Evolutionary conservation across 176 grass and related monocot genomes (phyloP).

Genomic region (Bromus sterilis): DNA sequence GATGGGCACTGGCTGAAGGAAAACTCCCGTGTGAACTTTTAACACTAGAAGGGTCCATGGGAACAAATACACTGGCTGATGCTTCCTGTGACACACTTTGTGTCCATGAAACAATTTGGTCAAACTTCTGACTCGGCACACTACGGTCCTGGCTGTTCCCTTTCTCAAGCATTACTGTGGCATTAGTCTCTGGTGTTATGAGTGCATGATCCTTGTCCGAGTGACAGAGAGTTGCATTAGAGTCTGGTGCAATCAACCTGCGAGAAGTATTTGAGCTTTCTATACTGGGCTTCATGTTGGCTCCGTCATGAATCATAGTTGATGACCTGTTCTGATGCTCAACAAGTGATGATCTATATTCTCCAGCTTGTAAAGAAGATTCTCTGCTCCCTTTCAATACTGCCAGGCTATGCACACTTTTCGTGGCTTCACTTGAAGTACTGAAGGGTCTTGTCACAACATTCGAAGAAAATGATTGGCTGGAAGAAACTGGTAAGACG

Average conservation of each 20-base stretch:
- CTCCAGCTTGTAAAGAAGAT: constrained; percentile 12
- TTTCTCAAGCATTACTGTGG: constrained; percentile 31
- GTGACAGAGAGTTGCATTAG: constrained; percentile 31
- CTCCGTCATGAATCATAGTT: constrained; percentile 14
- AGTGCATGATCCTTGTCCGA: constrained; percentile 37
- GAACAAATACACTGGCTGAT: constrained; percentile 22
- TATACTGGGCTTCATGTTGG: constrained; percentile 13
- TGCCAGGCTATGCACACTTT: constrained; percentile 4
- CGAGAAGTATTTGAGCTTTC: constrained; percentile 26
- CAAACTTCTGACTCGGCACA: constrained; percentile 26
- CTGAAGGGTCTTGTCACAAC: neutral
- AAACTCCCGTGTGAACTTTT: constrained; percentile 8
- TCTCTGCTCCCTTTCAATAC: constrained; percentile 17
- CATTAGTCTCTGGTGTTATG: constrained; percentile 32
- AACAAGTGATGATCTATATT: constrained; percentile 19
- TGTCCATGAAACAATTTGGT: constrained; percentile 22
- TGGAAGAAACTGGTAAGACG: constrained; percentile 21
- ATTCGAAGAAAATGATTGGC: constrained; percentile 18
- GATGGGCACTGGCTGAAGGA: constrained; percentile 12
- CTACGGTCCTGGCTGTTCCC: constrained; percentile 13
- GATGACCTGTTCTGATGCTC: constrained; percentile 24
- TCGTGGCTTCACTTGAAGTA: constrained; percentile 20
- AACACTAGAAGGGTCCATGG: constrained; percentile 4
- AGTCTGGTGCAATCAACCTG: constrained; percentile 33
- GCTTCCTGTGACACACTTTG: constrained; percentile 29